Evolutionary conservation across 768 basidiomycete species (phyloP), one percentile per base, ranked within the genome.

Genomic region (Collybia sp.): DNA sequence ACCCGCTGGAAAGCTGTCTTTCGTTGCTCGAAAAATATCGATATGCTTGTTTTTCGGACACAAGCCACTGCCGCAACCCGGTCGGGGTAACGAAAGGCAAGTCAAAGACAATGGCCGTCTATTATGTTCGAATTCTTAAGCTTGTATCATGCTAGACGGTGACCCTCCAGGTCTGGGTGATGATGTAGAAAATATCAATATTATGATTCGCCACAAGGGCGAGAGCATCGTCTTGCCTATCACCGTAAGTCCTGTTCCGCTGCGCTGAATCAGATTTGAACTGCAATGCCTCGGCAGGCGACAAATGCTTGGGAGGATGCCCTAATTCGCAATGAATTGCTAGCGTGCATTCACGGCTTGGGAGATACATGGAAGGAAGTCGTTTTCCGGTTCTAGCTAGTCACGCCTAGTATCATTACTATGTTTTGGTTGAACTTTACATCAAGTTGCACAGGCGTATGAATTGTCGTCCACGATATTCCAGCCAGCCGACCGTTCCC

Each of bases 41-140:
- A 60, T 88, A 89, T 60, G 82, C 79, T 17, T 77, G 72, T 55
- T 94, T 85, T 61, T 80, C 82, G 13, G 63, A 75, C 35, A 82
- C 80, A n/a, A 71, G 75, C 30, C 76, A 75, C 49, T 25, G 25
- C 25, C 3, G 8, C 8, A 8, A 25, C 25, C 8, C 25, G 25
- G 25, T 25, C 8, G 25, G 8, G 25, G 25, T 25, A 25, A 8
- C 8, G 8, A 8, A 25, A 25, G 25, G 25, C 8, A 8, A 25
- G 25, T 8, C 25, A 25, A 8, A 8, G 8, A 8, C 8, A 25
- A 25, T 25, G 8, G 25, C 25, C 8, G 25, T 8, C 25, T 25
- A 25, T 25, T 8, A 8, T 25, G 25, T 4, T 25, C 25, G 25
- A 25, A 8, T 25, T 25, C 25, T 8, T 25, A 25, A 25, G 3